These are phyloP conservation scores for Baorangia bicolor DNA, from an alignment of 768 basidiomycete species.

Conservation along the genomic window DNA sequence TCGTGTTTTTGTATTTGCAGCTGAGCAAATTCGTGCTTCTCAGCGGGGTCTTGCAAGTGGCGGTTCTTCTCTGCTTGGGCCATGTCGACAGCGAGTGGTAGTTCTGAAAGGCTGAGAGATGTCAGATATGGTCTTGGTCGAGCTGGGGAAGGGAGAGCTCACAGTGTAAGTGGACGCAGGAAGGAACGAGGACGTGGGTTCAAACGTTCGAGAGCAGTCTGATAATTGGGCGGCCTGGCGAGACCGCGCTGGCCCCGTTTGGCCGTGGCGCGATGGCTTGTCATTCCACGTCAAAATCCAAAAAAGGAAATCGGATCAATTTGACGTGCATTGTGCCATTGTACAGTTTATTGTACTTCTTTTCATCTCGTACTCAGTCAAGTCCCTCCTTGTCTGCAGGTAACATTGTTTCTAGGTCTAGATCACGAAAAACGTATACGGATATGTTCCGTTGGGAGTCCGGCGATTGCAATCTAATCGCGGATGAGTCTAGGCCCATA, in stretches of 20 bases:
- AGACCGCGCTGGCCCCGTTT: neutral
- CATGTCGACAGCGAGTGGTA: constrained; percentile 12
- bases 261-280: neutral
- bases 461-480: too few relatives aligned
- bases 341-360: too few relatives aligned
- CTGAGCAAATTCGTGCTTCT: constrained; percentile 22
- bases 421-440: too few relatives aligned
- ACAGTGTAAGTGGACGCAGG: constrained; percentile 11
- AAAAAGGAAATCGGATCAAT: neutral
- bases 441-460: too few relatives aligned
- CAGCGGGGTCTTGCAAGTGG: constrained; percentile 3
- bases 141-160: neutral
- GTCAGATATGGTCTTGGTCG: neutral
- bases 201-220: neutral
- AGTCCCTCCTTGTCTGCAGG: too few relatives aligned
- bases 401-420: too few relatives aligned
- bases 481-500: too few relatives aligned
- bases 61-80: constrained; percentile 25
- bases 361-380: too few relatives aligned
- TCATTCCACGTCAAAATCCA: neutral
- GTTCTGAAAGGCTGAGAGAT: neutral
- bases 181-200: neutral
- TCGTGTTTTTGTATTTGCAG: constrained; percentile 21
- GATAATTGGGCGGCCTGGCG: neutral
- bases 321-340: too few relatives aligned